Evolutionary conservation across 2,329 filamentous ascomycete species (phyloP).

Genomic region (Arachnomyces sp.): DNA sequence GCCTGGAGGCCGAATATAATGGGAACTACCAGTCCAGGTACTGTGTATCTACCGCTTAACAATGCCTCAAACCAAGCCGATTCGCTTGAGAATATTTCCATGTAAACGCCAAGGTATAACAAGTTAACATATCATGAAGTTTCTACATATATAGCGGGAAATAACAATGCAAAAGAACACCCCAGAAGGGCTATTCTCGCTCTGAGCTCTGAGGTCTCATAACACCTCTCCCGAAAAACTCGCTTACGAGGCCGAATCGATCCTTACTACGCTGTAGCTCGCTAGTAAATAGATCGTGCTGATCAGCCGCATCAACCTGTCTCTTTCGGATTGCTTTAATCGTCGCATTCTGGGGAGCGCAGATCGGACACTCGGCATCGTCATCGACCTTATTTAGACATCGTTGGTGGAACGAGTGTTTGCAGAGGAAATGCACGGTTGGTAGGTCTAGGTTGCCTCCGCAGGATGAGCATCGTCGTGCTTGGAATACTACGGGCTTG

Average conservation of each 20-base stretch:
- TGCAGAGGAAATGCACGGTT: slow-evolving; percentile 91
- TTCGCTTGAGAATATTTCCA: no score
- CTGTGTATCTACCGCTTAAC: no score
- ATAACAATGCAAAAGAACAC: neutral
- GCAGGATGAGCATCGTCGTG: slow-evolving; percentile 79
- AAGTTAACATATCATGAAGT: no score
- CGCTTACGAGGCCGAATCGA: slow-evolving; percentile 80
- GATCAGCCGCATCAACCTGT: slow-evolving; percentile 75
- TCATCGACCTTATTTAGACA: slow-evolving; percentile 65
- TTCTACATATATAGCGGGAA: no score
- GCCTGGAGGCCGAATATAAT: no score
- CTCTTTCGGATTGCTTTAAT: slow-evolving; percentile 78
- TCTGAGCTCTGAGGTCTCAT: slow-evolving; percentile 51
- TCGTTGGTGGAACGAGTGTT: slow-evolving; percentile 90
- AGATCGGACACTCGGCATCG: slow-evolving; percentile 74
- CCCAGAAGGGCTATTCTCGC: slow-evolving; percentile 9
- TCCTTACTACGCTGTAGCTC: slow-evolving; percentile 71
- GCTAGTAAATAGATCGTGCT: slow-evolving; percentile 81
- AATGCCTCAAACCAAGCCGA: no score
- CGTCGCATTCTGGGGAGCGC: slow-evolving; percentile 73
- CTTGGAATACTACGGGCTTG: slow-evolving; percentile 83
- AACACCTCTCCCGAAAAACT: slow-evolving; percentile 91
- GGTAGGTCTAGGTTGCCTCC: slow-evolving; percentile 71
- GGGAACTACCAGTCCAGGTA: no score
- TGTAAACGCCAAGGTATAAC: no score